Percentiles rank a stretch among this genome's conserved stretches.
phyloP scores from a whole-genome alignment of 83 land plant genomes.

The Picea abies region DNA sequence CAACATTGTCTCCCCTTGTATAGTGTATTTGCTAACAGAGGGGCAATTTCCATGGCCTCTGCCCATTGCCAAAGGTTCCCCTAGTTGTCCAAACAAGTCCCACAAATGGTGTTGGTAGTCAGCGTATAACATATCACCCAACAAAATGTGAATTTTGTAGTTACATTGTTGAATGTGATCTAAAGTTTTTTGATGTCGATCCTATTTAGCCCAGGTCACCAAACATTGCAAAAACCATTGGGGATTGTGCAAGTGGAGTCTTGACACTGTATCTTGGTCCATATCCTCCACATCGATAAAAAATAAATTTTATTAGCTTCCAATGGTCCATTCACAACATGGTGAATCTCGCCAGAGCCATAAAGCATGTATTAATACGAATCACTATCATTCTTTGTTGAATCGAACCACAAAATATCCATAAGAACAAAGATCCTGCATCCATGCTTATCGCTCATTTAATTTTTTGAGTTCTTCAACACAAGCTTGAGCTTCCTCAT shows the following conservation, averaged over 20 bases:
- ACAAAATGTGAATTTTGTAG: slow-evolving; percentile 58
- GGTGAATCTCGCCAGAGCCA: slow-evolving; percentile 64
- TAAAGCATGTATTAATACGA: slow-evolving; percentile 51
- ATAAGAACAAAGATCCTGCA: too few relatives aligned
- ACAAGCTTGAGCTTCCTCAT: too few relatives aligned
- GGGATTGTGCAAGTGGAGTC: slow-evolving; percentile 64
- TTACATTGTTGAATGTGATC: slow-evolving; percentile 39
- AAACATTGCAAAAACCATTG: slow-evolving; percentile 62
- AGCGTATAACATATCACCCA: slow-evolving; percentile 83
- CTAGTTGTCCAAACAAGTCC: slow-evolving; percentile 73
- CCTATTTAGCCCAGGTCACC: slow-evolving; percentile 85
- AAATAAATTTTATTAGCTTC: slow-evolving; percentile 50
- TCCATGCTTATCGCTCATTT: too few relatives aligned
- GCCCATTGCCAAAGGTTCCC: slow-evolving; percentile 67
- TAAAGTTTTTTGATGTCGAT: slow-evolving; percentile 66
- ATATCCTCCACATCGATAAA: slow-evolving; percentile 58
- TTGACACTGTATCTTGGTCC: slow-evolving; percentile 52
- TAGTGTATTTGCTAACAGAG: too few relatives aligned
- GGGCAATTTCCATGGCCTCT: slow-evolving; percentile 73
- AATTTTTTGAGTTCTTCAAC: too few relatives aligned
- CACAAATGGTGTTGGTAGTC: slow-evolving; percentile 63
- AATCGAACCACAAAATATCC: too few relatives aligned
- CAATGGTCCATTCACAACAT: slow-evolving; percentile 66
- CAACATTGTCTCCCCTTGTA: too few relatives aligned
- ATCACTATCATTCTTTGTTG: too few relatives aligned